Evolutionary conservation across 148 eudicot genomes (phyloP), one percentile per base, ranked within the genome.

Genomic region (Pharnaceum exiguum): DNA sequence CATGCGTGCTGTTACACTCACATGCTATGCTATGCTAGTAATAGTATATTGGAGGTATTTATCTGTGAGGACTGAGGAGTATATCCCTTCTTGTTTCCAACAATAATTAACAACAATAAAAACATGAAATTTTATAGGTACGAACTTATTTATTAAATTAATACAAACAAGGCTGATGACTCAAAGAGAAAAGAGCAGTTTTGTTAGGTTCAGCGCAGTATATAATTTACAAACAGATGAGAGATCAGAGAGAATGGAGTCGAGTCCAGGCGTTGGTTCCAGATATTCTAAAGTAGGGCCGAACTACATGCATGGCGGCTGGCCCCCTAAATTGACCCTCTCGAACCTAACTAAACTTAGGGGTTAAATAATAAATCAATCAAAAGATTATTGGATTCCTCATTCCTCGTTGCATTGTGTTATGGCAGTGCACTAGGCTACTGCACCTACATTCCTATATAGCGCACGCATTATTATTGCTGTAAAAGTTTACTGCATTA

Each of bases 251-350:
- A 12, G 12, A 29, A 5, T 5, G 31, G 17, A 10, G 31, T 1
- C 7, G 23, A 16, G 27, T 10, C 5, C 21, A 2, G 11, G 29
- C 16, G 29, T 26, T 57, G 23, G 21, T 44, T 30, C 42, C 40
- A 51, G 29, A 11, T 63, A 52, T 51, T 52, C 38, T 63, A 21
- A n/a, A 15, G 67, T 63, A 42, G 67, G 50, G 3, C 59, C 59
- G 4, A 13, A 5, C 22, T 27, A 5, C 52, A 45, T 46, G 60
- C 60, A 64, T 65, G 61, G 69, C 69, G 51, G 55, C 62, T 55
- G 59, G 29, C 66, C 59, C 66, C 38, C 30, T 51, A 39, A 31
- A 31, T 22, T 58, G 62, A 44, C 52, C 52, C 25, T 40, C 11
- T 59, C 40, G n/a, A n/a, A n/a, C n/a, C n/a, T n/a, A n/a, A n/a